A percentile compares a stretch with the other conserved stretches of the same genome.
Evolutionary conservation across 495 filamentous ascomycete genomes (phyloP).

Genomic region (Neurospora sp.): DNA sequence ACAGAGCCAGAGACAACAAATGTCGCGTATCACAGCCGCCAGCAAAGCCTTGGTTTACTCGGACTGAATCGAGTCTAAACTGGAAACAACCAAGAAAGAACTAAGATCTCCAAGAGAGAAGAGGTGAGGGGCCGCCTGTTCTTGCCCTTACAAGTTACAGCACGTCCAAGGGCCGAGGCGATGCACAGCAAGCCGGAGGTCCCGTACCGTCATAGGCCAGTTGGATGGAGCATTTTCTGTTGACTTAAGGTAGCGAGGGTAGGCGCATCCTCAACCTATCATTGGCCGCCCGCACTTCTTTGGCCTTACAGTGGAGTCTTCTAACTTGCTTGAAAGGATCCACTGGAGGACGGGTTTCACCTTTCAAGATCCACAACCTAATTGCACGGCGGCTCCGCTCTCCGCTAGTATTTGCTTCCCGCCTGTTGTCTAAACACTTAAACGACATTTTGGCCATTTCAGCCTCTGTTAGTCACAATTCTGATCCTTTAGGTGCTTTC

Average conservation of each 20-base stretch:
- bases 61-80: not conserved
- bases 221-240: not conserved
- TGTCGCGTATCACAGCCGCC: not conserved
- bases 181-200: not conserved
- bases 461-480: not conserved
- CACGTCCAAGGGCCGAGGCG: slow-evolving; percentile 3
- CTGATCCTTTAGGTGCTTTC: not conserved
- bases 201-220: not conserved
- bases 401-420: not conserved
- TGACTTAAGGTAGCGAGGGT: not conserved
- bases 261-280: not conserved
- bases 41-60: not conserved
- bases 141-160: not conserved
- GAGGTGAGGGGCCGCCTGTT: slow-evolving; percentile 4
- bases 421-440: not conserved
- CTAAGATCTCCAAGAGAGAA: not conserved
- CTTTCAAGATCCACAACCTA: not conserved
- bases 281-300: not conserved
- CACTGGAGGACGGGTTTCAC: not conserved
- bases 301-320: not conserved
- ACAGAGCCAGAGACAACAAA: not conserved
- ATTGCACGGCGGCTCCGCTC: not conserved
- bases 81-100: not conserved
- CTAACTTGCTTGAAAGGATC: not conserved
- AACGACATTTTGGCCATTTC: not conserved